phyloP scores from a whole-genome alignment of 2,329 filamentous ascomycete species.

The Rosellinia necatrix region DNA sequence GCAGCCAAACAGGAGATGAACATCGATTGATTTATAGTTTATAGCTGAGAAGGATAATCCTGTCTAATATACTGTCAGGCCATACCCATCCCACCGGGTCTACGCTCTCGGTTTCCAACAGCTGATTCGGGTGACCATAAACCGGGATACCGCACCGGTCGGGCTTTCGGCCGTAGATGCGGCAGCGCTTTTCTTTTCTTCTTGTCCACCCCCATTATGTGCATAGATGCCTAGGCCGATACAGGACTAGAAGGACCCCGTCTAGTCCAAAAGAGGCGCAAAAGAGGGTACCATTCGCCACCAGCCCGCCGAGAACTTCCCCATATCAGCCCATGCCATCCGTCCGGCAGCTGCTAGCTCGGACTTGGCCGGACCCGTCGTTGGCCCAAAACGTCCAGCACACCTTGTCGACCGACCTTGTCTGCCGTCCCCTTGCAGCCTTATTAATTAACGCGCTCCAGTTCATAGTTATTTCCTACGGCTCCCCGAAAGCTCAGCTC shows the following conservation, averaged over 20 bases:
- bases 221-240: too few species aligned
- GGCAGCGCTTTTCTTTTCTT: too few species aligned
- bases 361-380: neutral
- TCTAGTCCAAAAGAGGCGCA: neutral
- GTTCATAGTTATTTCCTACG: constrained; percentile 13
- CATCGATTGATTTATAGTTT: neutral
- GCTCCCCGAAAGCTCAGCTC: constrained; percentile 14
- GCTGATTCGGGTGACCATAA: constrained; percentile 13
- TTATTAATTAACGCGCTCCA: constrained; percentile 20
- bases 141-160: too few species aligned
- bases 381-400: too few species aligned
- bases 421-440: too few species aligned
- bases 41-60: neutral
- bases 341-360: constrained; percentile 7
- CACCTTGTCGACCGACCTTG: too few species aligned
- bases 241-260: too few species aligned
- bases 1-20: neutral
- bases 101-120: constrained; percentile 13
- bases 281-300: constrained; percentile 11
- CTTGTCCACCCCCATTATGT: too few species aligned
- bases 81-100: constrained; percentile 4
- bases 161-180: too few species aligned
- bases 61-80: neutral
- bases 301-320: neutral
- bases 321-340: constrained; percentile 5